Evolutionary conservation across 2,329 filamentous ascomycete species (phyloP).

Genomic region (Hypoxylon sp.): DNA sequence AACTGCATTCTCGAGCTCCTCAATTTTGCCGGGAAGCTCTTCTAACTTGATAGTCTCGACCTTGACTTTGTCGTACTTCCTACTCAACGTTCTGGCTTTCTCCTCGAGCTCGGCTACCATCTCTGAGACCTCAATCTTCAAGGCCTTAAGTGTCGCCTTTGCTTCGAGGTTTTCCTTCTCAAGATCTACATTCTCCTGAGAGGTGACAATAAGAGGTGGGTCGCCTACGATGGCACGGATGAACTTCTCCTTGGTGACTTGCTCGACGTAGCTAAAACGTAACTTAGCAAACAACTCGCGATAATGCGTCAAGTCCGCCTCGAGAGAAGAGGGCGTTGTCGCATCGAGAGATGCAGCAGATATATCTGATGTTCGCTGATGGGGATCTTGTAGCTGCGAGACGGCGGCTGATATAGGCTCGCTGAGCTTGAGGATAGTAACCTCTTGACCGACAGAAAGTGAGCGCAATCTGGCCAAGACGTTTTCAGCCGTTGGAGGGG

Average conservation of each 20-base stretch:
- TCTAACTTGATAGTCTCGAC: constrained; percentile 58
- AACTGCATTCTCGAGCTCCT: constrained; percentile 59
- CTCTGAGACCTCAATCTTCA: constrained; percentile 79
- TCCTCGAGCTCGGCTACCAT: constrained; percentile 77
- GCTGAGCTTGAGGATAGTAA: constrained; percentile 80
- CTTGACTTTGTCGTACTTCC: constrained; percentile 60
- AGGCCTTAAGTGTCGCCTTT: constrained; percentile 79
- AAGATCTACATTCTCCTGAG: constrained; percentile 81
- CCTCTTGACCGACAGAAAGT: constrained; percentile 65
- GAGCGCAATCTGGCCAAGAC: constrained; percentile 60
- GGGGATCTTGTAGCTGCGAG: constrained; percentile 48
- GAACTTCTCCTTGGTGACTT: constrained; percentile 98
- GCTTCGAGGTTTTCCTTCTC: constrained; percentile 72
- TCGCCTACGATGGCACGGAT: constrained; percentile 91
- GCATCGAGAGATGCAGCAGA: constrained; percentile 71
- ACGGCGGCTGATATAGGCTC: constrained; percentile 72
- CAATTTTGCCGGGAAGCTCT: constrained; percentile 61
- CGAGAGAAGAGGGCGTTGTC: constrained; percentile 77
- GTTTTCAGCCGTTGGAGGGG: constrained; percentile 47
- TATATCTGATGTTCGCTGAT: constrained; percentile 74
- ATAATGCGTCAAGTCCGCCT: constrained; percentile 88
- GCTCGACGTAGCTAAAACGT: constrained; percentile 96
- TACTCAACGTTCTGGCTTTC: constrained; percentile 66
- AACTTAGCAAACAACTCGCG: constrained; percentile 95
- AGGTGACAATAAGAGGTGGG: constrained; percentile 83